A percentile compares a stretch with the other conserved stretches of the same genome.
phyloP scores from a whole-genome alignment of 1,284 basidiomycete genomes.

The Marasmius oreades region DNA sequence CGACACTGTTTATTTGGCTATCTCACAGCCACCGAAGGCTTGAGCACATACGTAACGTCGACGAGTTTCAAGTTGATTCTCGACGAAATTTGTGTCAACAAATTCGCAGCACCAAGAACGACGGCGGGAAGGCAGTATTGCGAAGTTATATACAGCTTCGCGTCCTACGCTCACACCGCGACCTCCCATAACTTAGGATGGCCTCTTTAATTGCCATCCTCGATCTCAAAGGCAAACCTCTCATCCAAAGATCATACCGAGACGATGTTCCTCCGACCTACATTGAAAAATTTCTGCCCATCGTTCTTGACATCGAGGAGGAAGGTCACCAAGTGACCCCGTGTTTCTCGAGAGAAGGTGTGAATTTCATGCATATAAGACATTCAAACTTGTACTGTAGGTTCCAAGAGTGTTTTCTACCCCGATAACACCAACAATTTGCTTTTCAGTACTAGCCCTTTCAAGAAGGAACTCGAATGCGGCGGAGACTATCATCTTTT shows the following conservation, averaged over 20 bases:
- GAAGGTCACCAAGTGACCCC: constrained; percentile 93
- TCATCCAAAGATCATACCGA: constrained; percentile 97
- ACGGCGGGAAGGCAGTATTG: neutral
- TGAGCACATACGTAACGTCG: no score
- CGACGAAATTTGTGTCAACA: no score
- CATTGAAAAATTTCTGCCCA: constrained; percentile 92
- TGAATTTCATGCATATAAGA: constrained; percentile 98
- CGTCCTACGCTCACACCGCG: neutral
- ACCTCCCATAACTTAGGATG: constrained; percentile 26
- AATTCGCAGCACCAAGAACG: no score
- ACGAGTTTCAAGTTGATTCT: no score
- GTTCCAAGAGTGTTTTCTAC: constrained; percentile 16
- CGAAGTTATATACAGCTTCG: neutral
- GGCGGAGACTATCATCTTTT: constrained; percentile 94
- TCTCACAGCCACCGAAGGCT: no score
- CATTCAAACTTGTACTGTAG: constrained; percentile 98
- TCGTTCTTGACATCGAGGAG: constrained; percentile 96
- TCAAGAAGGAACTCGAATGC: constrained; percentile 97
- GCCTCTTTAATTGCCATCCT: constrained; percentile 84
- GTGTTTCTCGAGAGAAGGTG: constrained; percentile 89
- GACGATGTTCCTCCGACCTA: constrained; percentile 91
- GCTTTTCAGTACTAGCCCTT: constrained; percentile 78
- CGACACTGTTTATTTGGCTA: no score
- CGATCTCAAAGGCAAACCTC: constrained; percentile 97
- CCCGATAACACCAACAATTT: neutral